Evolutionary conservation across 164 flowering plant genomes (phyloP).

Genomic region (Tetracentron sinense): DNA sequence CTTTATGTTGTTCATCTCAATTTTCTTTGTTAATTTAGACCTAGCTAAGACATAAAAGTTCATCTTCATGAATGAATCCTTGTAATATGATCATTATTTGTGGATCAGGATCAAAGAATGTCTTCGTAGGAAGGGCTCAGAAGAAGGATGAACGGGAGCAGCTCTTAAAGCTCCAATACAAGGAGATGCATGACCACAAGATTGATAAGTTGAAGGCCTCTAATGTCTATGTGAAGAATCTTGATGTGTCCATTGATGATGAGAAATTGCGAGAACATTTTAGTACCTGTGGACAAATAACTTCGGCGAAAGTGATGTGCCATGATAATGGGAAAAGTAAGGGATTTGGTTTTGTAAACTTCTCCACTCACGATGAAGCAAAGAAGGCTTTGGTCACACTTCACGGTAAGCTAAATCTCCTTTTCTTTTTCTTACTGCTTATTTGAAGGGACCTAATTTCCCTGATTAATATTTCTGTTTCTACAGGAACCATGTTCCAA

Average conservation of each 20-base stretch:
- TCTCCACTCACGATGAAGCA: conserved; percentile 29
- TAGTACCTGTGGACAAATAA: conserved; percentile 28
- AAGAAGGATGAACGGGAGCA: conserved; percentile 39
- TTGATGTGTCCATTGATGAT: conserved; percentile 28
- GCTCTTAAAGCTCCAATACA: conserved; percentile 9
- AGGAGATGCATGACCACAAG: conserved; percentile 2
- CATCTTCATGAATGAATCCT: no score
- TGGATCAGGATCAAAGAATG: conserved; percentile 35
- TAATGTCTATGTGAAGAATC: conserved; percentile 41
- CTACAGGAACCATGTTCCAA: conserved; percentile 18
- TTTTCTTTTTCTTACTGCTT: background rate
- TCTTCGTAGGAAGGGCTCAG: conserved; percentile 44
- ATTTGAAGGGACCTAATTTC: no score
- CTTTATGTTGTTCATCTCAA: background rate
- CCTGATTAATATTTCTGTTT: no score
- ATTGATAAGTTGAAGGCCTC: conserved; percentile 18
- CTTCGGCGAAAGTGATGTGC: conserved; percentile 35
- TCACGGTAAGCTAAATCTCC: conserved; percentile 11
- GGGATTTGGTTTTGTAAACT: conserved; percentile 44
- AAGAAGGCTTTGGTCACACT: conserved; percentile 19
- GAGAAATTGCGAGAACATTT: conserved; percentile 24
- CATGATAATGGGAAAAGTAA: conserved; percentile 29
- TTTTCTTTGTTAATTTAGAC: background rate
- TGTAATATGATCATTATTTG: background rate
- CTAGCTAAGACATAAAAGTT: no score